Base-by-base conservation (phyloP, 1,284 basidiomycete genomes). In the Schizophyllum commune region DNA sequence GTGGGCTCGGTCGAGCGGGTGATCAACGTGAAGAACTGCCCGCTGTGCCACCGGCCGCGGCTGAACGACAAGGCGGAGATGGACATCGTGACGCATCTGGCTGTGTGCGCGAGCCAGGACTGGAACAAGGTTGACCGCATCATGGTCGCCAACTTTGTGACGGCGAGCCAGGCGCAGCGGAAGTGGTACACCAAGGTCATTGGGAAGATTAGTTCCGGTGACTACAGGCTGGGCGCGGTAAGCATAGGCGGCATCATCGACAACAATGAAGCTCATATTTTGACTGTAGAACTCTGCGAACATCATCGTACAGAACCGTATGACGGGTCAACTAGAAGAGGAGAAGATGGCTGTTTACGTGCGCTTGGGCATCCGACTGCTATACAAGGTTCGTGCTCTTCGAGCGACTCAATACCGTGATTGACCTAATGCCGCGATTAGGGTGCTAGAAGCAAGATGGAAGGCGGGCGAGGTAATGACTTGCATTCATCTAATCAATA, bases 341-440 rank as follows among this genome's bases (percentile, higher is more conserved):
- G 97, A 99, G 75, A 98, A 98, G 79, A 97, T 96, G 90, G 90
- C 95, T 71, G 92, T 95, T 2, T 98, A 98, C 70, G 94, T 99
- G 0, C 79, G 96, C 51, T 75, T 98, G 19, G 96, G 96, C 9
- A 98, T 98, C 68, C 81, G 96, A 17, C 72, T 98, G 61, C 73
- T 98, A 61, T 98, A 98, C 81, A 96, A 96, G 80, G 86, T 83
- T 69, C 32, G 11, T 62, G 19, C 39, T 15, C 32, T 32, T 17
- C 34, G 51, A 55, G 11, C 58, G 11, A 47, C 52, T 55, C 54
- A 55, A 20, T 27, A 27, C 27, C 27, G 27, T 27, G 27, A 27
- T 27, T 27, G 27, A 27, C 27, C 52, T 39, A 11, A 19, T 56
- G 9, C 20, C 39, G 15, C 9, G 8, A 56, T 4, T 60, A 86